Percentiles rank a stretch among this genome's conserved stretches.
These are phyloP conservation scores for Aspergillus sergii DNA, from an alignment of 2,329 filamentous ascomycete genomes.

Conservation along the genomic window DNA sequence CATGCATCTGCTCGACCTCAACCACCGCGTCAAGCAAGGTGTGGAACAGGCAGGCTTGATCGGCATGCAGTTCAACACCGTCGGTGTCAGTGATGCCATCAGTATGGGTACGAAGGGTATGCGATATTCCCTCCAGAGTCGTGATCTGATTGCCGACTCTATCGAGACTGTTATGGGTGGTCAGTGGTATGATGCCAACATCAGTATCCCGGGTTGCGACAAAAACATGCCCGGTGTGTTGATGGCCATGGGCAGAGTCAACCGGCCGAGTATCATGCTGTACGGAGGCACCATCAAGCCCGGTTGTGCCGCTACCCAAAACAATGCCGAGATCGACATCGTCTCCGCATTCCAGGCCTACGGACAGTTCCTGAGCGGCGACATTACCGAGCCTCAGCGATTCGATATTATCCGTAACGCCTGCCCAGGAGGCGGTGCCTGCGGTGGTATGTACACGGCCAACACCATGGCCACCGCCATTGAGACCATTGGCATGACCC, in stretches of 20 bases:
- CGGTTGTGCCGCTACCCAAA: constrained; percentile 76
- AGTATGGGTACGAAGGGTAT: constrained; percentile 98
- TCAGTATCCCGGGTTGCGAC: constrained; percentile 96
- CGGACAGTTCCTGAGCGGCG: constrained; percentile 87
- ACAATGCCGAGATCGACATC: constrained; percentile 80
- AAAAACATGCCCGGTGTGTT: constrained; percentile 98
- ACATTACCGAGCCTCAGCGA: constrained; percentile 87
- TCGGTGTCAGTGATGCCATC: constrained; percentile 95
- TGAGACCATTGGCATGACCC: constrained; percentile 73
- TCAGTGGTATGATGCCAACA: constrained; percentile 98
- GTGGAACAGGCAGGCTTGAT: constrained; percentile 77
- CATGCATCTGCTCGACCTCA: constrained; percentile 95
- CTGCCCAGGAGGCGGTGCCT: constrained; percentile 81
- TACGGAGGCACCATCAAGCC: constrained; percentile 95
- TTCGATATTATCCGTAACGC: constrained; percentile 94
- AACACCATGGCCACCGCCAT: constrained; percentile 78
- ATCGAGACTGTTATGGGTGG: constrained; percentile 99
- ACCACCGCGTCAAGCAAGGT: constrained; percentile 72
- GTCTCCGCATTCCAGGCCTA: constrained; percentile 98
- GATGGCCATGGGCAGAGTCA: constrained; percentile 92
- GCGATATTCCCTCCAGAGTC: constrained; percentile 90
- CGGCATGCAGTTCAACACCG: constrained; percentile 98
- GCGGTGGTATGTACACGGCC: constrained; percentile 82
- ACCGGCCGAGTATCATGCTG: constrained; percentile 94
- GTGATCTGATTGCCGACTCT: constrained; percentile 95